Base-by-base conservation (phyloP, 768 basidiomycete genomes). In the Rubroboletus satanas region DNA sequence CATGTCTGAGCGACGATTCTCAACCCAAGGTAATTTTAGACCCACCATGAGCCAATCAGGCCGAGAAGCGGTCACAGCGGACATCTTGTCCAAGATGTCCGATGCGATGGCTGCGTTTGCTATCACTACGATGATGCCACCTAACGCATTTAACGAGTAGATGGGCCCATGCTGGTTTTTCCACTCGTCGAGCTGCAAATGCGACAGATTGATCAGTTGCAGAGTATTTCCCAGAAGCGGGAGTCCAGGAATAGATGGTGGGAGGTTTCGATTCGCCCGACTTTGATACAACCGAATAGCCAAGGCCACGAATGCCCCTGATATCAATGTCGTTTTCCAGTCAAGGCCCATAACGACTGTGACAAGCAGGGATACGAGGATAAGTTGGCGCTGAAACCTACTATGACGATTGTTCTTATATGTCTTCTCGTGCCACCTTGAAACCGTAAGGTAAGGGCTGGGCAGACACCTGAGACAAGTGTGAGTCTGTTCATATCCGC, bases 1-100 rank as follows among this genome's bases (percentile, higher is more conserved):
- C 28, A 39, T 18, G 3, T 28, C 11, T 39, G 9, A 47, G 45
- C 17, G 4, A 9, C 26, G 5, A 26, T 18, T 49, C 33, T 26
- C 26, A n/a, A 18, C 26, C 17, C 2, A 14, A 26, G 10, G 33
- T 8, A 21, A 48, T 10, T 28, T 18, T 48, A 12, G 21, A 23
- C 41, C n/a, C 38, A 57, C 56, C 56, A 57, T 54, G 35, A 54
- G 48, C 55, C 52, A 48, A 44, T 53, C 51, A 54, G 51, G 55
- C 5, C 51, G 45, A 12, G 51, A 53, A 11, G 52, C 48, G 14
- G 52, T 57, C 3, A 54, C 51, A 5, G 55, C 45, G 10, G 55
- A 53, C 55, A 54, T 56, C 21, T 54, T 57, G 21, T 57, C 55
- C 0, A 54, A 41, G 31, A 46, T 53, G 5, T 57, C 55, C 4